Percentiles rank a stretch among this genome's conserved stretches.
Conservation (phyloP, 306 rosid genomes). For the Senna siamea region DNA sequence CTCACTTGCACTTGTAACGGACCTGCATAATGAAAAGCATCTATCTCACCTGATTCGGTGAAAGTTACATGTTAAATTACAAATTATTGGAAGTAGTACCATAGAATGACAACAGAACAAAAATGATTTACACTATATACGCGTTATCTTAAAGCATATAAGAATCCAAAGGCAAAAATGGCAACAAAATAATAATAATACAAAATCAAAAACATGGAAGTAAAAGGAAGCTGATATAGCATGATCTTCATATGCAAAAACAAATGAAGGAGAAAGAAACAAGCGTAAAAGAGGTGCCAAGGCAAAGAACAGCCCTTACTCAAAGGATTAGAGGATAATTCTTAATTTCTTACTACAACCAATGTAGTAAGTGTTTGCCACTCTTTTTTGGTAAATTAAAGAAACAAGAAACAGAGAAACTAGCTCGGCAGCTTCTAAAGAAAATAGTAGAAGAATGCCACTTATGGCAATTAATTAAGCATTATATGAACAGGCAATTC, state of each 20-base stretch:
- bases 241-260: neutral
- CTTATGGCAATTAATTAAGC: too few relatives aligned
- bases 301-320: neutral
- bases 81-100: slow-evolving; percentile 12
- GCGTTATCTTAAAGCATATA: neutral
- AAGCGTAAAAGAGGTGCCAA: neutral
- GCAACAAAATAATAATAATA: too few relatives aligned
- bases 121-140: neutral
- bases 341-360: neutral
- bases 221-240: neutral
- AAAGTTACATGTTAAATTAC: slow-evolving; percentile 20
- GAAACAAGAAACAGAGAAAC: too few relatives aligned
- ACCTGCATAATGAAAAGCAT: slow-evolving; percentile 49
- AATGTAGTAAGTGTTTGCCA: neutral
- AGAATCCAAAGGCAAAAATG: neutral
- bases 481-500: too few relatives aligned
- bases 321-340: neutral
- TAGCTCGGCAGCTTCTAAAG: too few relatives aligned
- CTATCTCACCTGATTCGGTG: slow-evolving; percentile 14
- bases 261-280: neutral
- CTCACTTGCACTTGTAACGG: slow-evolving; percentile 60
- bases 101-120: neutral
- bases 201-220: neutral
- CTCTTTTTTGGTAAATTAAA: too few relatives aligned
- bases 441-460: too few relatives aligned